Percentiles rank a stretch among this genome's conserved stretches.
These are phyloP conservation scores for Didymella keratinophila DNA, from an alignment of 2,329 filamentous ascomycete genomes.

Conservation along the genomic window DNA sequence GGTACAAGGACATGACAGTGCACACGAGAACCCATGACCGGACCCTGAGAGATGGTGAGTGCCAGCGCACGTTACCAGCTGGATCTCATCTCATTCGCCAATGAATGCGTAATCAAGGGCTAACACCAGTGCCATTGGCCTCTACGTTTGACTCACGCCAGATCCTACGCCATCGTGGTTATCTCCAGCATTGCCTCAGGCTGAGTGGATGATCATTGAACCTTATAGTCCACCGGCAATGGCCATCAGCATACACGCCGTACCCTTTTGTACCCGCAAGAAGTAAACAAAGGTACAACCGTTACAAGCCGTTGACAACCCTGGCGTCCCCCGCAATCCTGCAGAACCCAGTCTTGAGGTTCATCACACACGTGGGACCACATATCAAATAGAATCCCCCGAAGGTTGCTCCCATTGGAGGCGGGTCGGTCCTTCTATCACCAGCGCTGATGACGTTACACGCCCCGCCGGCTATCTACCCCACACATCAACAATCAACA, in stretches of 20 bases:
- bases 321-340: background rate
- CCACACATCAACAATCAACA: constrained; percentile 9
- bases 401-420: background rate
- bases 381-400: background rate
- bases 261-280: constrained; percentile 8
- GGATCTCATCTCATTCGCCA: constrained; percentile 2
- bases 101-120: background rate
- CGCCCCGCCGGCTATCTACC: background rate
- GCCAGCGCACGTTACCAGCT: background rate
- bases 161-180: background rate
- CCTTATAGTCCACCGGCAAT: constrained; percentile 14
- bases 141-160: background rate
- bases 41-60: background rate
- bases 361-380: background rate
- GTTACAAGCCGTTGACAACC: constrained; percentile 5
- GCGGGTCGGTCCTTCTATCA: background rate
- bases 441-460: background rate
- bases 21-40: constrained; percentile 9
- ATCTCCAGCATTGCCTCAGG: constrained; percentile 5
- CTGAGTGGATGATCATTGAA: constrained; percentile 10
- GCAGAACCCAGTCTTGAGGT: background rate
- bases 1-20: background rate
- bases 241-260: background rate
- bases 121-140: background rate
- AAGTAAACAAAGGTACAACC: background rate